Percentiles rank a stretch among this genome's conserved stretches.
Evolutionary conservation across 1,139 yeast genomes (phyloP).

Genomic region (Suhomyces wounanorum): DNA sequence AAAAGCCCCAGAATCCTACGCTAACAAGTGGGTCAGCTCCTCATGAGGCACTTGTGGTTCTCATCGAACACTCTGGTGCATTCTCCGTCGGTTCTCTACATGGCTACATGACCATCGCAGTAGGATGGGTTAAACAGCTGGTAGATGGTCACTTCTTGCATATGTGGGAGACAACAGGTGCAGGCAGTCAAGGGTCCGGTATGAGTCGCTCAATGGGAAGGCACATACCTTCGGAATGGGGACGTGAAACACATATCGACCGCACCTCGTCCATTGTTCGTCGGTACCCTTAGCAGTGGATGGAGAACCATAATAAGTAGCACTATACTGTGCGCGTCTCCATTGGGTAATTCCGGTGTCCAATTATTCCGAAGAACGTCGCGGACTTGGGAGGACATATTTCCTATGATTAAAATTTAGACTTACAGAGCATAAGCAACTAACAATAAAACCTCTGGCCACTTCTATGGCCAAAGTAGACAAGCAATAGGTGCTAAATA

Average conservation of each 20-base stretch:
- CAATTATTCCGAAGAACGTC: not conserved
- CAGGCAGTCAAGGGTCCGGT: slow-evolving; percentile 2
- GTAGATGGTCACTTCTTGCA: not conserved
- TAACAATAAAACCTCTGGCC: slow-evolving; percentile 1
- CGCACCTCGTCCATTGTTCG: not conserved
- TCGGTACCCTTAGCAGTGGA: not conserved
- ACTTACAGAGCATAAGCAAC: not conserved
- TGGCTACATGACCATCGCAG: not conserved
- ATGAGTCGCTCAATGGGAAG: not conserved
- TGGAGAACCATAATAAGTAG: not conserved
- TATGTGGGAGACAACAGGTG: not conserved
- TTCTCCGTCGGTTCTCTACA: not conserved
- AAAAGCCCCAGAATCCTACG: not conserved
- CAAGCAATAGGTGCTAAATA: not conserved
- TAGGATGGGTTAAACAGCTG: not conserved
- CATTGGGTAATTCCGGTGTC: not conserved
- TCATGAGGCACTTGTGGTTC: not conserved
- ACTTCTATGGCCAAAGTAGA: not conserved
- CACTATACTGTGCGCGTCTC: not conserved
- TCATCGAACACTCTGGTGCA: not conserved
- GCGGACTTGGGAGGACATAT: slow-evolving; percentile 1
- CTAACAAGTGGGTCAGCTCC: not conserved
- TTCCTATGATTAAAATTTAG: slow-evolving; percentile 6
- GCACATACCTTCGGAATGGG: slow-evolving; percentile 1
- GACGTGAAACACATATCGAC: not conserved